phyloP scores from a whole-genome alignment of 2,329 filamentous ascomycete genomes.

The Aspergillus alliaceus region DNA sequence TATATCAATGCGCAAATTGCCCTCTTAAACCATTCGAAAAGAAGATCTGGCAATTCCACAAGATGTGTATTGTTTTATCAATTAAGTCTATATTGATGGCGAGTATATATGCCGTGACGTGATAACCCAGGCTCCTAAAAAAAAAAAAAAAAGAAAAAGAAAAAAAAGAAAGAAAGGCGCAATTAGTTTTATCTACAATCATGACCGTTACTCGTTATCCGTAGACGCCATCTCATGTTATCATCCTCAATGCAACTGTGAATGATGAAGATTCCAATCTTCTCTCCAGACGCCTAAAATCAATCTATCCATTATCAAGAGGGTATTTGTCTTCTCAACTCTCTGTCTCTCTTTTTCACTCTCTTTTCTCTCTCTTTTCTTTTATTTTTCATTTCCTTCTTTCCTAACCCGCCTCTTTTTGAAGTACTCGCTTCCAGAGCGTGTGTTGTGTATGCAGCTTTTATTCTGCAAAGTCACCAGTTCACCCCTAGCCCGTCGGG shows the following conservation, averaged over 20 bases:
- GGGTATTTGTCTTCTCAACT: too few species aligned
- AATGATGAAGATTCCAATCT: background rate
- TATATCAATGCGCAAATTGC: background rate
- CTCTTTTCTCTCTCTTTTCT: background rate
- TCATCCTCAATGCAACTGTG: background rate
- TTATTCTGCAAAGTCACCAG: slow-evolving; percentile 1
- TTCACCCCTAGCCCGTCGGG: slow-evolving; percentile 24
- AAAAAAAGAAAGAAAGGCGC: background rate
- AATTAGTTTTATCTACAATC: background rate
- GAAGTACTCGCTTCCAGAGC: background rate
- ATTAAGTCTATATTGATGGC: background rate
- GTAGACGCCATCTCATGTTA: slow-evolving; percentile 19
- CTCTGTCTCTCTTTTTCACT: too few species aligned
- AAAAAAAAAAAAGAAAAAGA: too few species aligned
- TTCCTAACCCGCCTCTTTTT: background rate
- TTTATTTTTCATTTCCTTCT: background rate
- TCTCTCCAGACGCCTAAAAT: background rate
- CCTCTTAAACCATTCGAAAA: too few species aligned
- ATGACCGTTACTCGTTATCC: slow-evolving; percentile 19
- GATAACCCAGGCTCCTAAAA: background rate
- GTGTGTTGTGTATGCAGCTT: background rate
- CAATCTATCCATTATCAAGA: background rate
- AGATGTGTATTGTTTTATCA: background rate
- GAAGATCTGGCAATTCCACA: too few species aligned
- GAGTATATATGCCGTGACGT: background rate